Conservation (phyloP, 2,329 filamentous ascomycete species). For the Colletotrichum eleusines region DNA sequence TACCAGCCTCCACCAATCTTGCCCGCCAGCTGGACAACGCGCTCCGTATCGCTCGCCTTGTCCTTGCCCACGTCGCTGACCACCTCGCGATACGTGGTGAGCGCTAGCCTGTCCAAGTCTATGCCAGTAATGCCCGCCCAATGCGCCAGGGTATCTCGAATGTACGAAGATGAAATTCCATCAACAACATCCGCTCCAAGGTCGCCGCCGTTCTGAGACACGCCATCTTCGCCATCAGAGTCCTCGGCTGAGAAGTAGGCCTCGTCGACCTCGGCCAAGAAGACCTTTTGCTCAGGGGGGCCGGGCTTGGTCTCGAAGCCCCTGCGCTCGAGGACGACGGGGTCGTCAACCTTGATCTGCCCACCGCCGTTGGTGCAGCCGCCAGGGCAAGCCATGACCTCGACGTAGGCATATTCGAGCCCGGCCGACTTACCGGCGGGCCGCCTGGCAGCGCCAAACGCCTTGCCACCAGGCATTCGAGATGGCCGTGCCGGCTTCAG, state of each 20-base stretch:
- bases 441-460: conserved; percentile 67
- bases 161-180: conserved; percentile 74
- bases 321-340: conserved; percentile 66
- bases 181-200: conserved; percentile 62
- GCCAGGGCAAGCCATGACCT: conserved; percentile 99
- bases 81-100: conserved; percentile 91
- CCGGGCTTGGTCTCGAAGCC: conserved; percentile 69
- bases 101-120: conserved; percentile 77
- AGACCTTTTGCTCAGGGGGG: conserved; percentile 85
- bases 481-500: conserved; percentile 85
- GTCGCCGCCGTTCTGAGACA: conserved; percentile 45
- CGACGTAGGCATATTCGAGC: conserved; percentile 88
- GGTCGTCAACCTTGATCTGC: conserved; percentile 91
- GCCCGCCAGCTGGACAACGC: conserved; percentile 88
- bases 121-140: conserved; percentile 83
- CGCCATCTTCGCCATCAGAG: conserved; percentile 50
- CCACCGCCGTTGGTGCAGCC: conserved; percentile 98
- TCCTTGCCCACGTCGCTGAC: conserved; percentile 94
- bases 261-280: conserved; percentile 86
- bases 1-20: conserved; percentile 96
- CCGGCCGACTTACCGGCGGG: conserved; percentile 62
- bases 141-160: conserved; percentile 77
- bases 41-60: conserved; percentile 76
- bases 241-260: conserved; percentile 87
- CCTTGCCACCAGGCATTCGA: conserved; percentile 81